phyloP scores from a whole-genome alignment of 306 rosid species.

The Adenanthera pavonina region DNA sequence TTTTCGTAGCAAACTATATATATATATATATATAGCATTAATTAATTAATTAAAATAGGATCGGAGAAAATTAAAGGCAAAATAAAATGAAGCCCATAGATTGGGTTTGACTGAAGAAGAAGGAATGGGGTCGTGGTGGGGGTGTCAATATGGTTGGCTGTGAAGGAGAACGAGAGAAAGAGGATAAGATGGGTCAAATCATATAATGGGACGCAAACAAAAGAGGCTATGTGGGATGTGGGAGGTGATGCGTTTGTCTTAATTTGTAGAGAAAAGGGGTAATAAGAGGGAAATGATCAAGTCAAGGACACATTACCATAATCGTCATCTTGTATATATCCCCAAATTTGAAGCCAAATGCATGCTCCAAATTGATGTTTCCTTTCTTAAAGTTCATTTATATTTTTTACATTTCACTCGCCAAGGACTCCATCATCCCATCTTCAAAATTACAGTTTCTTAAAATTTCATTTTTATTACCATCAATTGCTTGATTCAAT shows the following conservation, averaged over 20 bases:
- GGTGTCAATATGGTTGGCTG: slow-evolving; percentile 39
- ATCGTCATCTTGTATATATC: slow-evolving; percentile 21
- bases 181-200: slow-evolving; percentile 49
- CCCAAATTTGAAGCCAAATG: neutral
- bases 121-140: slow-evolving; percentile 9
- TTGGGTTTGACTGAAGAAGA: slow-evolving; percentile 11
- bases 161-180: neutral
- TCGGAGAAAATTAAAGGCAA: neutral
- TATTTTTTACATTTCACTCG: too few relatives aligned
- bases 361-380: neutral
- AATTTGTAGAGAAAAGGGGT: slow-evolving; percentile 45
- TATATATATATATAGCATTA: neutral
- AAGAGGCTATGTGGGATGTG: slow-evolving; percentile 13
- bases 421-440: too few relatives aligned
- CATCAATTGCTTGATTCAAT: too few relatives aligned
- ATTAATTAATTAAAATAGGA: neutral
- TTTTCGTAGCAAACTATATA: slow-evolving; percentile 32
- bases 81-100: slow-evolving; percentile 5
- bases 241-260: slow-evolving; percentile 43
- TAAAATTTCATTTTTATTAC: too few relatives aligned
- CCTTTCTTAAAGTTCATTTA: too few relatives aligned
- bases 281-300: slow-evolving; percentile 32
- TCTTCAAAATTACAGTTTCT: too few relatives aligned
- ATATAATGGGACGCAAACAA: slow-evolving; percentile 43
- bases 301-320: slow-evolving; percentile 34